Conservation (phyloP, 2,329 filamentous ascomycete genomes). For the Aspergillus fumigatiaffinis region DNA sequence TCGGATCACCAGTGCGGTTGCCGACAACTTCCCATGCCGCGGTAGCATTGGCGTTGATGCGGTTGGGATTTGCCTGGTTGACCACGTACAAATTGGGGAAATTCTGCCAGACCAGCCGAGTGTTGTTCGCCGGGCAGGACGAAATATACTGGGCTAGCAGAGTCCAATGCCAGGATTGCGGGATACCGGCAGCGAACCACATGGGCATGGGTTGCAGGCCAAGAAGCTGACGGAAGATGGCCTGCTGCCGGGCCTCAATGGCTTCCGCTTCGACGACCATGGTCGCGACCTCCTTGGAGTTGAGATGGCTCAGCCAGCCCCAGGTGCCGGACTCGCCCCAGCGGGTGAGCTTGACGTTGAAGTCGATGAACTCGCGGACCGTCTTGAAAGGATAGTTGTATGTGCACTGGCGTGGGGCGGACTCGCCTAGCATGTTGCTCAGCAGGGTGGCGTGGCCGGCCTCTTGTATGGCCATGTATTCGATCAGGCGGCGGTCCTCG, state of each 20-base stretch:
- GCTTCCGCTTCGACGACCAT: background rate
- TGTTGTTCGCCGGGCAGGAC: background rate
- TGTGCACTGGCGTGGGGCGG: background rate
- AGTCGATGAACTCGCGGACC: background rate
- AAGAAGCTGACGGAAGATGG: background rate
- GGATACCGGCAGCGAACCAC: background rate
- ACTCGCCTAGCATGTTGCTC: background rate
- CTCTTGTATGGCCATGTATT: background rate
- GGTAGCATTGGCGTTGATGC: background rate
- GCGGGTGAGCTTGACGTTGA: background rate
- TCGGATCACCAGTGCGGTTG: conserved; percentile 4
- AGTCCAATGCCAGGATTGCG: background rate
- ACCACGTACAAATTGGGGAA: background rate
- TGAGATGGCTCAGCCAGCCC: background rate
- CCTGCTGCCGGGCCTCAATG: background rate
- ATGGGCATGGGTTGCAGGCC: background rate
- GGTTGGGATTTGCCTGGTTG: background rate
- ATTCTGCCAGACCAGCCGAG: background rate
- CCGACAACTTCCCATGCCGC: conserved; percentile 4
- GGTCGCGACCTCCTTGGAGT: background rate
- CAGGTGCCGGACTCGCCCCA: background rate
- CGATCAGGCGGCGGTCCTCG: background rate
- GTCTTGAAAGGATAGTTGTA: background rate
- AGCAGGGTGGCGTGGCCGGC: background rate
- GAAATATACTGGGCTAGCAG: background rate